These are phyloP conservation scores for Allium cepa DNA, from an alignment of 106 monocot species.

Conservation along the genomic window DNA sequence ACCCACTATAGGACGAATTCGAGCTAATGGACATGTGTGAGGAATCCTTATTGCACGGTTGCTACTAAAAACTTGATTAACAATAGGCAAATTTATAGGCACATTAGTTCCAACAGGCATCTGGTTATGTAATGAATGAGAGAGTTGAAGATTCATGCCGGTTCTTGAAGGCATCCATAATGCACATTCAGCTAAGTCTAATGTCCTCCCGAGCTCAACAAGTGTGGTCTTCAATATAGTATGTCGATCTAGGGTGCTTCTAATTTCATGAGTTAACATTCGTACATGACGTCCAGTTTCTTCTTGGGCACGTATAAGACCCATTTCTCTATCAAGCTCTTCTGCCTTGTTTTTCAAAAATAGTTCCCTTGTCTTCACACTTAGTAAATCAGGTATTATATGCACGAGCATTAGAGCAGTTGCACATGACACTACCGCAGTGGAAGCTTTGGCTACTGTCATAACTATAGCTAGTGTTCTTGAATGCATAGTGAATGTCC, in stretches of 20 bases:
- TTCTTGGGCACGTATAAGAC: constrained; percentile 83
- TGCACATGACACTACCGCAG: constrained; percentile 76
- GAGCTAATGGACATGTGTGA: constrained; percentile 62
- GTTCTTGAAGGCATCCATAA: constrained; percentile 89
- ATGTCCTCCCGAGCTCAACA: constrained; percentile 45
- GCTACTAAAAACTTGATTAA: constrained; percentile 72
- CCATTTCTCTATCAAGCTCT: constrained; percentile 76
- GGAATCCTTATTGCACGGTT: constrained; percentile 64
- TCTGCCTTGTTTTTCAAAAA: constrained; percentile 83
- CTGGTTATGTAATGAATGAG: constrained; percentile 53
- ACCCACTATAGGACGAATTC: constrained; percentile 44
- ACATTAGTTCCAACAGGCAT: constrained; percentile 14
- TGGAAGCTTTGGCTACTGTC: constrained; percentile 73
- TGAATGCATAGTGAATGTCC: constrained; percentile 68
- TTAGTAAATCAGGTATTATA: constrained; percentile 86
- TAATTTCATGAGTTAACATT: constrained; percentile 92
- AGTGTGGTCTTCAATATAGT: constrained; percentile 76
- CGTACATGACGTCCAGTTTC: constrained; percentile 83
- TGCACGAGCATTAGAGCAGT: constrained; percentile 89
- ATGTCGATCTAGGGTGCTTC: constrained; percentile 92
- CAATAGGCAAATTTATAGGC: constrained; percentile 65
- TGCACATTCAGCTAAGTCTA: constrained; percentile 67
- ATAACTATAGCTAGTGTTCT: constrained; percentile 66
- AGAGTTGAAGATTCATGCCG: constrained; percentile 78
- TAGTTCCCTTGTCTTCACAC: constrained; percentile 74